These are phyloP conservation scores for Metarhizium rileyi DNA, from an alignment of 2,329 filamentous ascomycete species.

Conservation along the genomic window DNA sequence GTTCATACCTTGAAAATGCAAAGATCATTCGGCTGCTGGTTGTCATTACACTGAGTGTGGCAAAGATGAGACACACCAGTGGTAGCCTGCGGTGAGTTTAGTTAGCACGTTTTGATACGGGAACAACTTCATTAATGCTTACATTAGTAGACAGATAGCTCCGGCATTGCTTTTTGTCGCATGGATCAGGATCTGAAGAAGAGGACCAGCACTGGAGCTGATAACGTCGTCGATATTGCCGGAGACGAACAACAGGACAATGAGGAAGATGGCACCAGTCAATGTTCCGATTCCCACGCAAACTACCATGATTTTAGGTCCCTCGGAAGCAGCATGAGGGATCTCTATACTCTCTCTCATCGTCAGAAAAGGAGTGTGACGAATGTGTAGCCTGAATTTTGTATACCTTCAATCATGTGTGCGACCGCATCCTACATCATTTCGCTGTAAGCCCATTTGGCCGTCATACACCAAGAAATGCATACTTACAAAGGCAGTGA, in stretches of 20 bases:
- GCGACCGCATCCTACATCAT: constrained; percentile 20
- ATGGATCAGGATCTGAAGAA: constrained; percentile 53
- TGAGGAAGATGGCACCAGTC: constrained; percentile 53
- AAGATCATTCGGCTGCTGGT: constrained; percentile 58
- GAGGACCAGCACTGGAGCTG: constrained; percentile 42
- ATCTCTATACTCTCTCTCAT: constrained; percentile 18
- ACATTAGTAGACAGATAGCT: constrained; percentile 56
- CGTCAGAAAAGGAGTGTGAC: background rate
- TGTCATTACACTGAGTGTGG: constrained; percentile 54
- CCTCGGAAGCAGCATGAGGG: constrained; percentile 19
- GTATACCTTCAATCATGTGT: constrained; percentile 25
- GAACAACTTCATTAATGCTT: background rate
- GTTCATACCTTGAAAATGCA: constrained; percentile 42
- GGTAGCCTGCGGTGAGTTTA: constrained; percentile 29
- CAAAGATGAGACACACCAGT: constrained; percentile 53
- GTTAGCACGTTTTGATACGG: background rate
- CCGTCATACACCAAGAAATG: background rate
- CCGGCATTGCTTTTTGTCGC: constrained; percentile 53
- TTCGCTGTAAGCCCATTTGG: background rate
- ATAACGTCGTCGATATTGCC: constrained; percentile 48
- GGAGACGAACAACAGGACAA: constrained; percentile 54
- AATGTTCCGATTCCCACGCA: constrained; percentile 53
- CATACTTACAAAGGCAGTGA: constrained; percentile 20
- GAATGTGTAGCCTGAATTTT: too few species aligned
- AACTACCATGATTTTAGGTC: constrained; percentile 32